A percentile compares a stretch with the other conserved stretches of the same genome.
Conservation (phyloP, 2,329 filamentous ascomycete genomes). For the Epichloe amarillans region DNA sequence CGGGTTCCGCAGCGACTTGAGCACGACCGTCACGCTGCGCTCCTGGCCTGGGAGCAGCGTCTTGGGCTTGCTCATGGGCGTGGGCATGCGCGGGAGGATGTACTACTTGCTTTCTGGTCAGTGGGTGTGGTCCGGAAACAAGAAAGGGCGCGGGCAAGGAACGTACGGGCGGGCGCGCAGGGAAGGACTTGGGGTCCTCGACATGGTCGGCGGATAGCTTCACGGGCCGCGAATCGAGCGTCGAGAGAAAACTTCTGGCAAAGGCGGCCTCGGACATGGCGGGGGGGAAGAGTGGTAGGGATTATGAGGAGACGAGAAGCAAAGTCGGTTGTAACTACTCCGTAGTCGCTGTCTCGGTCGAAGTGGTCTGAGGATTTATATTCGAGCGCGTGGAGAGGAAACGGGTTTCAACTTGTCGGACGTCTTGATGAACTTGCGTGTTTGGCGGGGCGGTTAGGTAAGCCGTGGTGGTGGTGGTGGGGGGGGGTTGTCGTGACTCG, state of each 20-base stretch:
- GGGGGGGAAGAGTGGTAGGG: background rate
- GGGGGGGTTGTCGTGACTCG: no score
- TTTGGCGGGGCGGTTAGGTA: no score
- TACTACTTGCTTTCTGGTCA: slow-evolving; percentile 37
- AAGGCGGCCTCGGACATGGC: slow-evolving; percentile 74
- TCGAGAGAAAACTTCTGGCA: slow-evolving; percentile 68
- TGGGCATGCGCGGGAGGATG: slow-evolving; percentile 56
- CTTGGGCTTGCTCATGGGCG: slow-evolving; percentile 35
- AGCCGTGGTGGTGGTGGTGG: no score
- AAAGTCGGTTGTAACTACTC: no score
- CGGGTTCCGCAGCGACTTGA: slow-evolving; percentile 69
- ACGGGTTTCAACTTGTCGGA: no score
- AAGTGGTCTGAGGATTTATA: no score
- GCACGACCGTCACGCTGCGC: slow-evolving; percentile 41
- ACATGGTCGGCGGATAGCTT: slow-evolving; percentile 86
- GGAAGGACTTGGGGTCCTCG: slow-evolving; percentile 70
- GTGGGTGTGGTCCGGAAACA: background rate
- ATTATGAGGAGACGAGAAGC: no score
- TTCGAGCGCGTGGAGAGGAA: no score
- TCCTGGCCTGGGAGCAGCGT: slow-evolving; percentile 38
- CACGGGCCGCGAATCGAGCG: slow-evolving; percentile 62
- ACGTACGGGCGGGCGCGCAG: slow-evolving; percentile 59
- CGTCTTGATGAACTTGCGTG: no score
- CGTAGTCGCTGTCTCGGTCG: no score
- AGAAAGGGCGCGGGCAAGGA: no score